Evolutionary conservation across 768 basidiomycete genomes (phyloP).

Genomic region (Coprinopsis marcescibilis): DNA sequence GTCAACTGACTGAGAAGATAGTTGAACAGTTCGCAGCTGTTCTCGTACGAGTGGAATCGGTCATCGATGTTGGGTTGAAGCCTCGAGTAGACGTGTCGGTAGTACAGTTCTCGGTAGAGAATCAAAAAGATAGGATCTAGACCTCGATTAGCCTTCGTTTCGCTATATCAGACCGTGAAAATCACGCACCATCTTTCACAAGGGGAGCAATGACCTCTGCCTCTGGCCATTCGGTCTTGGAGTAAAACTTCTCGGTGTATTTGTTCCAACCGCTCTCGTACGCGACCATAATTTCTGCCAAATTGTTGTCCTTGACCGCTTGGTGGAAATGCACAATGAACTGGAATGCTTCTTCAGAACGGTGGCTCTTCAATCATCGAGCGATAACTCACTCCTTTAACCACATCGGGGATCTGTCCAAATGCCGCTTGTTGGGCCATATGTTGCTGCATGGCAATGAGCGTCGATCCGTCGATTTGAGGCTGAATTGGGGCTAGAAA

Average conservation of each 20-base stretch:
- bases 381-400: slow-evolving; percentile 64
- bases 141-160: slow-evolving; percentile 5
- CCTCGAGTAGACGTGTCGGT: slow-evolving; percentile 93
- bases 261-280: slow-evolving; percentile 98
- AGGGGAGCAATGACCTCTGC: slow-evolving; percentile 92
- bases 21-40: slow-evolving; percentile 98
- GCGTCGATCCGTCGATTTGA: slow-evolving; percentile 64
- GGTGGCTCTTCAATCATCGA: background rate
- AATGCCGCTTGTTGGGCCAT: slow-evolving; percentile 81
- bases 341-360: slow-evolving; percentile 31
- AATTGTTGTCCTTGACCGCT: slow-evolving; percentile 87
- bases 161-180: background rate
- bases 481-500: slow-evolving; percentile 43
- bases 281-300: slow-evolving; percentile 83
- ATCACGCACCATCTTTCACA: slow-evolving; percentile 77
- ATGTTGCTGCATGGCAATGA: slow-evolving; percentile 74
- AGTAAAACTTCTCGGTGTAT: slow-evolving; percentile 92
- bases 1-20: slow-evolving; percentile 77
- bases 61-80: slow-evolving; percentile 95
- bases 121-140: slow-evolving; percentile 92
- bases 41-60: slow-evolving; percentile 96
- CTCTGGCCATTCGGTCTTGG: slow-evolving; percentile 95
- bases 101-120: slow-evolving; percentile 93
- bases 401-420: slow-evolving; percentile 79
- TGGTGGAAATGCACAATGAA: slow-evolving; percentile 96